Evolutionary conservation across 805 yeast species (phyloP).

Genomic region (Spathaspora girioi): DNA sequence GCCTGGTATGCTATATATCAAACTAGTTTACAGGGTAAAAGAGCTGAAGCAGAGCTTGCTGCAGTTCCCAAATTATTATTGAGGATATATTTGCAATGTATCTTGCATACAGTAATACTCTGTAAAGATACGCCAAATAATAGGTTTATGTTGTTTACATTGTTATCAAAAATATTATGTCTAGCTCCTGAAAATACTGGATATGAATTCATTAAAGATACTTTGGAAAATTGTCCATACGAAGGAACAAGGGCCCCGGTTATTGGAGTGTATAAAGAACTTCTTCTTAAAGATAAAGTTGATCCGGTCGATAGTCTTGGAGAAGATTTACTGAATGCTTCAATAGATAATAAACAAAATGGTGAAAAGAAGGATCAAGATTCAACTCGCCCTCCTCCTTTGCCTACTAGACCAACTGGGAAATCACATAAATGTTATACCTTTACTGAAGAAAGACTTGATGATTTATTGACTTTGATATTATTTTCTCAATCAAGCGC

Average conservation of each 20-base stretch:
- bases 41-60: constrained; percentile 26
- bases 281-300: constrained; percentile 40
- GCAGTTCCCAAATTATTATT: constrained; percentile 27
- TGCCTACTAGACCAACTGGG: constrained; percentile 31
- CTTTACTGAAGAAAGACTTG: constrained; percentile 39
- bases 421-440: constrained; percentile 32
- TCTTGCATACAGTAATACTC: constrained; percentile 18
- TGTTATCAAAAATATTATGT: constrained; percentile 62
- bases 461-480: constrained; percentile 41
- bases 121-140: constrained; percentile 25
- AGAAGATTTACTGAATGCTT: constrained; percentile 1
- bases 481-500: constrained; percentile 33
- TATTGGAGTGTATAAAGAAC: constrained; percentile 67
- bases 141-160: constrained; percentile 48
- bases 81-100: constrained; percentile 26
- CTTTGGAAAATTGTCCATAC: constrained; percentile 64
- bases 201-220: constrained; percentile 59
- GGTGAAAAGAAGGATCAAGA: constrained; percentile 2
- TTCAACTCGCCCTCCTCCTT: constrained; percentile 22
- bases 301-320: constrained; percentile 5
- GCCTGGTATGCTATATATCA: constrained; percentile 33
- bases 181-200: constrained; percentile 52
- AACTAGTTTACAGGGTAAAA: constrained; percentile 8
- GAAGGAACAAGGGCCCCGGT: constrained; percentile 56
- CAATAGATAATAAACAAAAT: constrained; percentile 4